Base-by-base conservation (phyloP, 2,329 filamentous ascomycete species). In the Mariannaea elegans region DNA sequence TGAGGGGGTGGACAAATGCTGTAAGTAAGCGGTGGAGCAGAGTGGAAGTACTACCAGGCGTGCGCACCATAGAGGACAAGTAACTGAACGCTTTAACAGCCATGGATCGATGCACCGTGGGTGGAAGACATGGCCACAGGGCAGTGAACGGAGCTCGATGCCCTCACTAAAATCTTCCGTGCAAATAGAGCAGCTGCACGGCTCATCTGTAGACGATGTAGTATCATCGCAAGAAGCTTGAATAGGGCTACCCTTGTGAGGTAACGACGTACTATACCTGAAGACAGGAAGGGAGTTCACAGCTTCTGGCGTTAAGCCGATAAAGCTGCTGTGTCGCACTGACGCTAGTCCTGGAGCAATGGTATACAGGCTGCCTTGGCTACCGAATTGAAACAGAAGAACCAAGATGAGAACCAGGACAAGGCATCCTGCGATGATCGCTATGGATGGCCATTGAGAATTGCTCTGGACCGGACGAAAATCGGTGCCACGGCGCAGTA, bases 121-220 rank as follows among this genome's bases (percentile, higher is more conserved):
- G 13, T 67, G 65, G 4, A 66, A 67, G 2, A 68, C 13, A 27
- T 67, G 65, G 0, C 41, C 34, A 1, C 65, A 67, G 4, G 63
- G 65, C 0, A 67, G 29, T 6, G 21, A 27, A n/a, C 39, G 50
- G 13, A 53, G 41, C 32, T 24, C 45, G 9, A 53, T 39, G 13
- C 50, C 50, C 10, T 45, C 9, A 27, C 2, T 12, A 54, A 74
- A 3, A 76, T 80, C 34, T 19, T 38, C 34, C 3, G 63, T 73
- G 72, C 2, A 38, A 71, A 67, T 5, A 69, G 61, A 8, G 76
- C 34, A 38, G 34, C 34, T 38, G n/a, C n/a, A 16, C 5, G n/a
- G n/a, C 34, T 38, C n/a, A 7, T 38, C n/a, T 19, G 13, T 38
- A 16, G 34, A 4, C 5, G 34, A 8, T 18, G 34, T 16, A 38